Evolutionary conservation across 2,329 filamentous ascomycete species (phyloP).

Genomic region (Aspergillus novoparasiticus): DNA sequence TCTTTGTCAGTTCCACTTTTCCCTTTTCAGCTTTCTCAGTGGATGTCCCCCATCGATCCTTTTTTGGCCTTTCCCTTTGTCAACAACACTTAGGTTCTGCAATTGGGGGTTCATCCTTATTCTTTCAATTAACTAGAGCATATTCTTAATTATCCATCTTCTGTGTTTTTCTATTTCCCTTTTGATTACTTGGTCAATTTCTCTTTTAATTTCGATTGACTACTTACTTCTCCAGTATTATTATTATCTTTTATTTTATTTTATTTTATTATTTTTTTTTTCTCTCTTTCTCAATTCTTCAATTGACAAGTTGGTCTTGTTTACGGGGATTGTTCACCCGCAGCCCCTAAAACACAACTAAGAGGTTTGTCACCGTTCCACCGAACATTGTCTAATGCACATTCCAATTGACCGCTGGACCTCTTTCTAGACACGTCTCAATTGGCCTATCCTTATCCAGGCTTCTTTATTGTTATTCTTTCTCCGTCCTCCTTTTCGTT

Average conservation of each 20-base stretch:
- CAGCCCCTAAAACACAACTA: constrained; percentile 17
- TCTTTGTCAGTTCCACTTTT: constrained; percentile 6
- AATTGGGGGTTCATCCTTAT: background rate
- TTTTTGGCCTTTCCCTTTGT: constrained; percentile 1
- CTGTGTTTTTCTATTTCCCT: background rate
- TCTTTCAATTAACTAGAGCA: background rate
- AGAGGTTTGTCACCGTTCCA: constrained; percentile 26
- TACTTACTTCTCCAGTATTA: background rate
- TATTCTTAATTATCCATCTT: background rate
- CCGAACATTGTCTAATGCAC: constrained; percentile 31
- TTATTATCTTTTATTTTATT: background rate
- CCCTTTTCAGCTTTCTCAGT: constrained; percentile 3
- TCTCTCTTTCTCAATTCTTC: background rate
- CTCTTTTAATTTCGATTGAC: background rate
- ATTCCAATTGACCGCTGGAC: constrained; percentile 35
- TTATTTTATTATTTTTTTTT: background rate
- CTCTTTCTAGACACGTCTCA: constrained; percentile 35
- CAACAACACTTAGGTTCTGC: background rate
- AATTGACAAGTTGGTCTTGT: constrained; percentile 5
- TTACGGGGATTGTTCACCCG: constrained; percentile 4
- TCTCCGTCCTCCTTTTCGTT: constrained; percentile 17
- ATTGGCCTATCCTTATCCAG: constrained; percentile 16
- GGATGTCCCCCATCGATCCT: background rate
- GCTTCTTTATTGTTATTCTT: constrained; percentile 25
- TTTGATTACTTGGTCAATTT: background rate